Percentiles rank a stretch among this genome's conserved stretches.
phyloP scores from a whole-genome alignment of 78 protist species.

The Chrysochromulina parva region DNA sequence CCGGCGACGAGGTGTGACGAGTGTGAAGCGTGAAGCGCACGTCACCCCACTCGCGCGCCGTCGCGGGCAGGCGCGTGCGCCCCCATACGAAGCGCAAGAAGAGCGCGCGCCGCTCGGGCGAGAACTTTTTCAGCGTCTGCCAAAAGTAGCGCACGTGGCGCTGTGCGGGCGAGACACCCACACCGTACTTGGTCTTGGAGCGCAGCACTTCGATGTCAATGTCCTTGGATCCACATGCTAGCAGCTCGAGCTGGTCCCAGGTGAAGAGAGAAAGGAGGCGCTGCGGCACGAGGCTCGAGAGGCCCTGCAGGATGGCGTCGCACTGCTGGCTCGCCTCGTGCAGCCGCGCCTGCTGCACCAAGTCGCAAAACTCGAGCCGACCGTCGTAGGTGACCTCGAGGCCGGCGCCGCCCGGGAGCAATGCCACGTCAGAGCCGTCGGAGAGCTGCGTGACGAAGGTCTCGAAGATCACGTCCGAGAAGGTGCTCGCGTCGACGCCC shows the following conservation, averaged over 20 bases:
- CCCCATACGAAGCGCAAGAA: constrained; percentile 57
- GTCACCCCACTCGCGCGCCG: constrained; percentile 11
- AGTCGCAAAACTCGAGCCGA: neutral
- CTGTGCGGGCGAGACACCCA: neutral
- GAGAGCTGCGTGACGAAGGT: neutral
- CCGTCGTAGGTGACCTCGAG: neutral
- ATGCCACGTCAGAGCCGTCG: neutral
- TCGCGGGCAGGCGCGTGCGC: constrained; percentile 36
- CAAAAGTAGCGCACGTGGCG: constrained; percentile 38
- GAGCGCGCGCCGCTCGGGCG: neutral
- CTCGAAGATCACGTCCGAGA: neutral
- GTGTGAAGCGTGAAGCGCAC: constrained; percentile 3
- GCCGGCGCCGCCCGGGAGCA: neutral
- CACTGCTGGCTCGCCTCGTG: neutral
- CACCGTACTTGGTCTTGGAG: neutral
- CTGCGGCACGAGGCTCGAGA: constrained; percentile 28
- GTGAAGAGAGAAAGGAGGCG: constrained; percentile 38
- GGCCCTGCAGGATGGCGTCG: constrained; percentile 19
- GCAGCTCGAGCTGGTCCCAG: constrained; percentile 38
- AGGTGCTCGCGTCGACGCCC: neutral
- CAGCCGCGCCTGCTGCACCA: neutral
- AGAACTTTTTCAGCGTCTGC: neutral
- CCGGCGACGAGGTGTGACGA: neutral
- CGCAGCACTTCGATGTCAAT: neutral
- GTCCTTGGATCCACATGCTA: neutral